Evolutionary conservation across 1,284 basidiomycete genomes (phyloP).

Genomic region (Rhodotorula sp.): DNA sequence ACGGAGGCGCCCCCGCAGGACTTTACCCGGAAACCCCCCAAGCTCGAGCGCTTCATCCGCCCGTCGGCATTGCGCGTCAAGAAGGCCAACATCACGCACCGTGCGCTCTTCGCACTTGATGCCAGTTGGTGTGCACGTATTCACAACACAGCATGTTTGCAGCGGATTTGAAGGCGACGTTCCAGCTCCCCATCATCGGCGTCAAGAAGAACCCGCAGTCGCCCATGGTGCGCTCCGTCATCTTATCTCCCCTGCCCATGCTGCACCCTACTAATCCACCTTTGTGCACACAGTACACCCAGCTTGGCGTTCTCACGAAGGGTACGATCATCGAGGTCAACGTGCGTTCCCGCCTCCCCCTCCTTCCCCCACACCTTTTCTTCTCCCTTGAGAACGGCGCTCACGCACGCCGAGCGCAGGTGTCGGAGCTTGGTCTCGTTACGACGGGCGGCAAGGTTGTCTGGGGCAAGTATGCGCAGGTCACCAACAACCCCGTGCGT

Average conservation of each 20-base stretch:
- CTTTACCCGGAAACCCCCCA: slow-evolving; percentile 97
- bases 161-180: slow-evolving; percentile 97
- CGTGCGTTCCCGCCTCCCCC: slow-evolving; percentile 49
- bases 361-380: background rate
- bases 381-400: background rate
- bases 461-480: slow-evolving; percentile 71
- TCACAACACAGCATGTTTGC: slow-evolving; percentile 14
- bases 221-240: slow-evolving; percentile 72
- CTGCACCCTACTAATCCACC: background rate
- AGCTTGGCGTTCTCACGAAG: slow-evolving; percentile 93
- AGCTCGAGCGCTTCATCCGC: slow-evolving; percentile 97
- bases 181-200: slow-evolving; percentile 95
- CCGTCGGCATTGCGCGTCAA: slow-evolving; percentile 97
- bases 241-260: background rate
- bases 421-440: slow-evolving; percentile 94
- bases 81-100: slow-evolving; percentile 98
- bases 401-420: background rate
- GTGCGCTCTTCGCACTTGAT: slow-evolving; percentile 58
- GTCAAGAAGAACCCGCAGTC: slow-evolving; percentile 99
- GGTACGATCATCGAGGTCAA: slow-evolving; percentile 99
- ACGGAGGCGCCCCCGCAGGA: slow-evolving; percentile 57
- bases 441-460: slow-evolving; percentile 94
- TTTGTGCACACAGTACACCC: slow-evolving; percentile 54
- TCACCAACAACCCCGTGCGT: slow-evolving; percentile 31
- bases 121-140: background rate